These are phyloP conservation scores for Talaromyces ruber DNA, from an alignment of 495 filamentous ascomycete species.

Conservation along the genomic window DNA sequence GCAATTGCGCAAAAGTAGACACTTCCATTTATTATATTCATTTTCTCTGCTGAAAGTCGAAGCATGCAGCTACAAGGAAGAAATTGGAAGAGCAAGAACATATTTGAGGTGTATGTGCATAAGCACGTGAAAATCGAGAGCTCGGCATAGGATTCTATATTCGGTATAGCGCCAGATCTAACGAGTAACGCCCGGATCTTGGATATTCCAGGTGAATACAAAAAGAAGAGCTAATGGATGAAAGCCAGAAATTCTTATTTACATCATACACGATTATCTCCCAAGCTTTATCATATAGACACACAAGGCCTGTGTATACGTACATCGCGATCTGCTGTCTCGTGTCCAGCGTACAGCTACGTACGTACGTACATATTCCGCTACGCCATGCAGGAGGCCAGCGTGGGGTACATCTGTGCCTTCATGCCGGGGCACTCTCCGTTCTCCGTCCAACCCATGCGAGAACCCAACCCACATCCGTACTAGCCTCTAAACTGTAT, in stretches of 20 bases:
- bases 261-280: too few relatives aligned
- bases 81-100: neutral
- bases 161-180: neutral
- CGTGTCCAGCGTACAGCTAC: neutral
- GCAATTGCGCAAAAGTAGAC: neutral
- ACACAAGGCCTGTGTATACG: neutral
- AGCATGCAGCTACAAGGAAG: neutral
- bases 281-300: neutral
- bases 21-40: too few relatives aligned
- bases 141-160: neutral
- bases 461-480: neutral
- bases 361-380: neutral
- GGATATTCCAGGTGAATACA: neutral
- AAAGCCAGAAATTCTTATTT: neutral
- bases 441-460: neutral
- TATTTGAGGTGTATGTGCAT: neutral
- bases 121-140: neutral
- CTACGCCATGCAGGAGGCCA: neutral
- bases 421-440: neutral
- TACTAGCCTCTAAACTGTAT: neutral
- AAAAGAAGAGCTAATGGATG: neutral
- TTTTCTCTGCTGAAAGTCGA: neutral
- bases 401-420: neutral
- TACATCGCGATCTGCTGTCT: neutral
- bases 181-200: neutral